These are phyloP conservation scores for Tremellales sp. DNA, from an alignment of 1,284 basidiomycete species.

Conservation along the genomic window DNA sequence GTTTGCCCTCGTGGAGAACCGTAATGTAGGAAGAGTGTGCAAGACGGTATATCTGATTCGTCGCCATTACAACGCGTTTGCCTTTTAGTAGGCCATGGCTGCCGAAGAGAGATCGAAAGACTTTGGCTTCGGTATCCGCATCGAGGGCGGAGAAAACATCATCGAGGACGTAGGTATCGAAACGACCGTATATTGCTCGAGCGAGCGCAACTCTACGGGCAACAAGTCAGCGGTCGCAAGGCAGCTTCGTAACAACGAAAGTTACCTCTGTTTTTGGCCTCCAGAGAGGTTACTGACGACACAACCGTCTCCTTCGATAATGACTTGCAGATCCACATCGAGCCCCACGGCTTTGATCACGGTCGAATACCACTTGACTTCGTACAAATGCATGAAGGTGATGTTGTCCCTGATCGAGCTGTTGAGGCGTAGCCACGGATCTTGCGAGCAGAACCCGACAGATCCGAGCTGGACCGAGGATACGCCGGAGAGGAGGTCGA, in stretches of 20 bases:
- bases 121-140: slow-evolving; percentile 47
- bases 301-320: slow-evolving; percentile 64
- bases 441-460: slow-evolving; percentile 75
- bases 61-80: slow-evolving; percentile 15
- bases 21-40: slow-evolving; percentile 11
- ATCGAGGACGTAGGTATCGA: slow-evolving; percentile 68
- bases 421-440: slow-evolving; percentile 65
- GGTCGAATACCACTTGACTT: slow-evolving; percentile 61
- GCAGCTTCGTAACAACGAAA: not conserved
- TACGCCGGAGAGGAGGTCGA: slow-evolving; percentile 60
- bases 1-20: slow-evolving; percentile 7
- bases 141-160: slow-evolving; percentile 81
- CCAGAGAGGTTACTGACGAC: slow-evolving; percentile 48
- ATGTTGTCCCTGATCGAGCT: slow-evolving; percentile 52
- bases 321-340: slow-evolving; percentile 61
- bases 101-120: slow-evolving; percentile 17
- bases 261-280: slow-evolving; percentile 71
- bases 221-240: not conserved
- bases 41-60: slow-evolving; percentile 21
- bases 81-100: slow-evolving; percentile 7
- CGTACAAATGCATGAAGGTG: slow-evolving; percentile 62
- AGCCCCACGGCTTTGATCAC: slow-evolving; percentile 72
- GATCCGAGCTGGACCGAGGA: slow-evolving; percentile 54
- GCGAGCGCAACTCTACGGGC: slow-evolving; percentile 24
- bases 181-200: slow-evolving; percentile 51